Conservation (phyloP, 1,284 basidiomycete genomes). For the Schizophyllum commune region DNA sequence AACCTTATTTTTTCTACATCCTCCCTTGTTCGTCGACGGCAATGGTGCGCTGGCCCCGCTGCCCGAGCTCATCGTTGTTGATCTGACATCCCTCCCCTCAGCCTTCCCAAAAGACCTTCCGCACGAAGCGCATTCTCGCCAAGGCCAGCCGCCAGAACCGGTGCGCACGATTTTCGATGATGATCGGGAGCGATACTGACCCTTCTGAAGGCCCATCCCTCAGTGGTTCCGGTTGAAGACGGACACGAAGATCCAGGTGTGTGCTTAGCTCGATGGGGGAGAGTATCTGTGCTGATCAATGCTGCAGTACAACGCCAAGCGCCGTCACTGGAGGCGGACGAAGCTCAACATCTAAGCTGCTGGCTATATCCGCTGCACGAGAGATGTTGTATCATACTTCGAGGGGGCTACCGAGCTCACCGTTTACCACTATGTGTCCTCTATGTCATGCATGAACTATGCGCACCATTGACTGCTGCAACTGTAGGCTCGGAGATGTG, state of each 20-base stretch:
- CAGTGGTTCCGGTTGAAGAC: slow-evolving; percentile 99
- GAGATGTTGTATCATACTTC: background rate
- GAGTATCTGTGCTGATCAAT: background rate
- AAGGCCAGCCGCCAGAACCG: slow-evolving; percentile 96
- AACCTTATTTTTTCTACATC: too few relatives aligned
- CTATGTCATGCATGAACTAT: slow-evolving; percentile 1
- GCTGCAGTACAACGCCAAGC: slow-evolving; percentile 14
- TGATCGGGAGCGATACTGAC: slow-evolving; percentile 7
- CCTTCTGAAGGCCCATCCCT: slow-evolving; percentile 71
- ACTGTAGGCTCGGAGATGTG: too few relatives aligned
- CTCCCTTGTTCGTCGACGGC: too few relatives aligned
- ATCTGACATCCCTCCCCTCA: slow-evolving; percentile 22
- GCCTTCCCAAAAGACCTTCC: slow-evolving; percentile 99
- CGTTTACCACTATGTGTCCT: background rate
- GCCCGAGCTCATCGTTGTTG: too few relatives aligned
- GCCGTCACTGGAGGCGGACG: slow-evolving; percentile 15
- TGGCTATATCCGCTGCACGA: background rate
- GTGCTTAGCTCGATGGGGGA: slow-evolving; percentile 16
- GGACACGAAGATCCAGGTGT: slow-evolving; percentile 89
- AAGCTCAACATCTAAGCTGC: slow-evolving; percentile 14
- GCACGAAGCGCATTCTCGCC: slow-evolving; percentile 93
- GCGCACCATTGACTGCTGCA: background rate
- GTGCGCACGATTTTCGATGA: slow-evolving; percentile 39
- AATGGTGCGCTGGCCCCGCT: too few relatives aligned
- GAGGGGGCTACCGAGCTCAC: background rate